These are phyloP conservation scores for Thymus quinquecostatus DNA, from an alignment of 257 asterid genomes.

Conservation along the genomic window DNA sequence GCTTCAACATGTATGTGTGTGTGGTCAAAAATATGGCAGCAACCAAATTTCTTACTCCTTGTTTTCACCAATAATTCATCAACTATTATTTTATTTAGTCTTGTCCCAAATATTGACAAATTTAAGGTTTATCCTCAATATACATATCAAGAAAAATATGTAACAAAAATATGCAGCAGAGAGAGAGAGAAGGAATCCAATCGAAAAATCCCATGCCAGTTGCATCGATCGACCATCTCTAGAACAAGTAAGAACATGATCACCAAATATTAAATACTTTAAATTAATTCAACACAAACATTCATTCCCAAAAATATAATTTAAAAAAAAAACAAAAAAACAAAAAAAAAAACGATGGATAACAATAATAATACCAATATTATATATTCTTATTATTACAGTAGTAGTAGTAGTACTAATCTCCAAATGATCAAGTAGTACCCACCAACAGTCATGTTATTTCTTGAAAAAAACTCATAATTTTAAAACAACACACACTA, in stretches of 20 bases:
- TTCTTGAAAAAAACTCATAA: background rate
- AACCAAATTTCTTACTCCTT: background rate
- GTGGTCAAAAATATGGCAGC: constrained; percentile 24
- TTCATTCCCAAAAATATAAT: too few relatives aligned
- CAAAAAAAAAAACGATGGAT: too few relatives aligned
- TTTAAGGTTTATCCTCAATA: background rate
- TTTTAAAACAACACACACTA: background rate
- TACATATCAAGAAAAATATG: background rate
- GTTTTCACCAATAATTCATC: constrained; percentile 17
- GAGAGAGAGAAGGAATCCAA: too few relatives aligned
- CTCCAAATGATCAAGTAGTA: background rate
- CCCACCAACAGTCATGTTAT: constrained; percentile 23
- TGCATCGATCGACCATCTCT: background rate
- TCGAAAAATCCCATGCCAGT: background rate
- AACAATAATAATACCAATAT: too few relatives aligned
- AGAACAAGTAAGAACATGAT: background rate
- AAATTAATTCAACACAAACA: too few relatives aligned
- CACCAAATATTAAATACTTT: background rate
- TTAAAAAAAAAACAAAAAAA: too few relatives aligned
- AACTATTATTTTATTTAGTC: background rate
- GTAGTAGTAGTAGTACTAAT: too few relatives aligned
- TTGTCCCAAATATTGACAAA: constrained; percentile 16
- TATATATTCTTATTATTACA: background rate
- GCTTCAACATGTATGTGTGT: background rate
- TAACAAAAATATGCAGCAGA: too few relatives aligned